These are phyloP conservation scores for Phlebiopsis flavidoalba DNA, from an alignment of 768 basidiomycete species.

Conservation along the genomic window DNA sequence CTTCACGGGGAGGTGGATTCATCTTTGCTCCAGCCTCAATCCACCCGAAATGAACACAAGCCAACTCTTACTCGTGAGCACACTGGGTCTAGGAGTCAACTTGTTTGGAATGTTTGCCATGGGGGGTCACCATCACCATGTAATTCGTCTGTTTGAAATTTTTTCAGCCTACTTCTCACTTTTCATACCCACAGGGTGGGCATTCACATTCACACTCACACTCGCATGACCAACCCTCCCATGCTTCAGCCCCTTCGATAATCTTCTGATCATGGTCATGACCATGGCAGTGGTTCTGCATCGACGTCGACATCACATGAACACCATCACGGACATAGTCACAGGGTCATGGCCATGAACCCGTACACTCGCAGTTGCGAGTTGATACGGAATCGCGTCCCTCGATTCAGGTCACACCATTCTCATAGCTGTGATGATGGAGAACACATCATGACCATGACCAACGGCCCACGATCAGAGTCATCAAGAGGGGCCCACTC, in stretches of 20 bases:
- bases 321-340: slow-evolving; percentile 6
- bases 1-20: neutral
- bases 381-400: slow-evolving; percentile 1
- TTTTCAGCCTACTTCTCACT: neutral
- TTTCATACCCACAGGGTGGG: slow-evolving; percentile 35
- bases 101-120: slow-evolving; percentile 99
- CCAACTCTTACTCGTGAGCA: slow-evolving; percentile 85
- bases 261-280: neutral
- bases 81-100: slow-evolving; percentile 87
- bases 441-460: neutral
- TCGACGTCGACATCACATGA: slow-evolving; percentile 1
- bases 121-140: slow-evolving; percentile 90
- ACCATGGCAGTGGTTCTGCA: slow-evolving; percentile 10
- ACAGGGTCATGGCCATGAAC: slow-evolving; percentile 5
- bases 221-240: slow-evolving; percentile 18
- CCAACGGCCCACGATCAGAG: neutral
- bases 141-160: slow-evolving; percentile 23
- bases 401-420: slow-evolving; percentile 12
- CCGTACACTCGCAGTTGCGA: slow-evolving; percentile 26
- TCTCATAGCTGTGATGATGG: slow-evolving; percentile 20
- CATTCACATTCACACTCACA: slow-evolving; percentile 42
- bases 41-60: slow-evolving; percentile 98
- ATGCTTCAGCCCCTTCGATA: neutral
- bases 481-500: neutral
- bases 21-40: slow-evolving; percentile 51